phyloP scores from a whole-genome alignment of 1,284 basidiomycete species.

The Leccinum ponderosum region DNA sequence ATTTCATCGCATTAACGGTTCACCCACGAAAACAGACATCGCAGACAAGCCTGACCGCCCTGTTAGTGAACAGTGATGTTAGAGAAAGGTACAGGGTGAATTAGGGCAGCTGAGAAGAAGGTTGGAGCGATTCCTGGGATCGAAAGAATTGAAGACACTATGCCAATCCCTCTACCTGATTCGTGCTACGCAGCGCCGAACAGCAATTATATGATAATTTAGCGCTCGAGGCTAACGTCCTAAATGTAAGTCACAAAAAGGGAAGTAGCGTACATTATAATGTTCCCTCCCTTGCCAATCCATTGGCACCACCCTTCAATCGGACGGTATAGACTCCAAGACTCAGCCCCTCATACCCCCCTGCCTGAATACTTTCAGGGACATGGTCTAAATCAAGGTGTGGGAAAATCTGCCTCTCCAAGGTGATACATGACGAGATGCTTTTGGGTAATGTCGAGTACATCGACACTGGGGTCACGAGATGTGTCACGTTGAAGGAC shows the following conservation, averaged over 20 bases:
- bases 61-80: neutral
- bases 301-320: constrained; percentile 10
- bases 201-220: neutral
- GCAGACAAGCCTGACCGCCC: neutral
- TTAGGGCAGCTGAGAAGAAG: neutral
- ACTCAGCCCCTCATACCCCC: constrained; percentile 30
- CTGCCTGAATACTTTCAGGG: constrained; percentile 31
- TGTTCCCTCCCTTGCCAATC: neutral
- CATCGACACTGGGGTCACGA: constrained; percentile 36
- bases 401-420: constrained; percentile 30
- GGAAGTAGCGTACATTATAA: constrained; percentile 9
- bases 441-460: constrained; percentile 13
- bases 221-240: neutral
- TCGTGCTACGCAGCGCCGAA: neutral
- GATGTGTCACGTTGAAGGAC: constrained; percentile 18
- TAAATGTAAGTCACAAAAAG: neutral
- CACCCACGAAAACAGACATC: neutral
- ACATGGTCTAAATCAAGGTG: constrained; percentile 43
- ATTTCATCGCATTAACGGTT: neutral
- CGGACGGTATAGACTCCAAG: constrained; percentile 34
- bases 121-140: neutral
- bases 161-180: neutral
- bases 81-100: neutral
- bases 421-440: constrained; percentile 23
- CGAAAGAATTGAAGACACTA: neutral